Evolutionary conservation across 2,329 filamentous ascomycete genomes (phyloP).

Genomic region (Ophiobolus disseminans): DNA sequence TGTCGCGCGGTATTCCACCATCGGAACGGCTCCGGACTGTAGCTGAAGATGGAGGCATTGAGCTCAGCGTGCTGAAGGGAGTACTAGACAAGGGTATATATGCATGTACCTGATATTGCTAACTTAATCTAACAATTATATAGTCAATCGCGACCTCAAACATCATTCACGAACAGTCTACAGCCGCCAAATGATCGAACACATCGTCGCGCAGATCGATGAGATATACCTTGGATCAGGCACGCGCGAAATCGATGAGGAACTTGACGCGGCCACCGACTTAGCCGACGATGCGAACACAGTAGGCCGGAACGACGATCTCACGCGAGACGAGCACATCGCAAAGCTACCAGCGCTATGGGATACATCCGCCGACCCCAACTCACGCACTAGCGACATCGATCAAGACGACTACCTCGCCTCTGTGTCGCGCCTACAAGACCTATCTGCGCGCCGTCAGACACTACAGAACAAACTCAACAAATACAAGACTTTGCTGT

Average conservation of each 20-base stretch:
- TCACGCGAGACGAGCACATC: slow-evolving; percentile 45
- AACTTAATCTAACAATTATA: not conserved
- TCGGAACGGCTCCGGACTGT: slow-evolving; percentile 63
- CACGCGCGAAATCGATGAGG: slow-evolving; percentile 40
- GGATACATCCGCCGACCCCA: slow-evolving; percentile 30
- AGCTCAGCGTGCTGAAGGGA: slow-evolving; percentile 58
- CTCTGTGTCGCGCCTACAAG: slow-evolving; percentile 55
- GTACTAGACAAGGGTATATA: slow-evolving; percentile 58
- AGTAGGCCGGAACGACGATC: slow-evolving; percentile 39
- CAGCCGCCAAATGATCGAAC: slow-evolving; percentile 71
- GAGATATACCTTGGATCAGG: slow-evolving; percentile 64
- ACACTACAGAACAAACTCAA: slow-evolving; percentile 56
- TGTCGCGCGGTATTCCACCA: slow-evolving; percentile 66
- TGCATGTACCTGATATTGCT: not conserved
- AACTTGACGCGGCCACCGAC: slow-evolving; percentile 29
- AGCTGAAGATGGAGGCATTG: slow-evolving; percentile 53
- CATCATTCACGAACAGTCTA: slow-evolving; percentile 72
- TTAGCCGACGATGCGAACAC: slow-evolving; percentile 51
- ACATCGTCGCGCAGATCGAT: slow-evolving; percentile 77
- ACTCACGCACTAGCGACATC: slow-evolving; percentile 16
- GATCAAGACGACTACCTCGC: slow-evolving; percentile 44
- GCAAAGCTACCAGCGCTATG: slow-evolving; percentile 40
- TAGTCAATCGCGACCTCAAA: slow-evolving; percentile 68
- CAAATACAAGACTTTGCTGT: slow-evolving; percentile 58
- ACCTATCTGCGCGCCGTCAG: slow-evolving; percentile 59